Conservation (phyloP, 805 yeast species). For the Priceomyces medius region DNA sequence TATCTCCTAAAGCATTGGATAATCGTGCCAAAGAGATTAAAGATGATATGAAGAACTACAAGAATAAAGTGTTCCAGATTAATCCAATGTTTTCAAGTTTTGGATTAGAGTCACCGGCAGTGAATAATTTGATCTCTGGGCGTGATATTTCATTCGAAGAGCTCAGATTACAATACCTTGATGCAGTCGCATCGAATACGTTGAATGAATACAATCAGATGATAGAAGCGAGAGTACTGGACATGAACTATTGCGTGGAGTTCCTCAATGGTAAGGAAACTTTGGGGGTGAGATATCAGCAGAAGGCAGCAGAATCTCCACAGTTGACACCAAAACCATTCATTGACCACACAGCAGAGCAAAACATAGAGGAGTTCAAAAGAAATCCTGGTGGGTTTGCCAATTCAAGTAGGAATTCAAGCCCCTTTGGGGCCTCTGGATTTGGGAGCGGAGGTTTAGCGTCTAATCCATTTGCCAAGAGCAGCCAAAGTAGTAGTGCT, state of each 20-base stretch:
- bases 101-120: constrained; percentile 50
- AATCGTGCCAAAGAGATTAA: constrained; percentile 17
- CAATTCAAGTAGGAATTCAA: constrained; percentile 3
- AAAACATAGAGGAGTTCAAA: constrained; percentile 24
- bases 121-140: constrained; percentile 46
- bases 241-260: constrained; percentile 44
- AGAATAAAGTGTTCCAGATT: constrained; percentile 18
- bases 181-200: constrained; percentile 38
- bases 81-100: constrained; percentile 43
- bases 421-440: constrained; percentile 4
- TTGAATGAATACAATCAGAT: constrained; percentile 40
- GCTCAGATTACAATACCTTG: constrained; percentile 44
- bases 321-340: constrained; percentile 23
- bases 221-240: constrained; percentile 42
- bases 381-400: constrained; percentile 9
- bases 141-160: constrained; percentile 59
- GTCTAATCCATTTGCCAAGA: not conserved
- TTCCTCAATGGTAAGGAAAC: constrained; percentile 39
- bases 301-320: constrained; percentile 38
- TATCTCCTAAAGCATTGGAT: constrained; percentile 14
- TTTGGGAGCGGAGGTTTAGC: not conserved
- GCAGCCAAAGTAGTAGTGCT: constrained; percentile 5
- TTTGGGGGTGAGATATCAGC: constrained; percentile 59
- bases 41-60: constrained; percentile 22
- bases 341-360: constrained; percentile 26